phyloP scores from a whole-genome alignment of 176 grass and related monocot species.

The Lolium rigidum region DNA sequence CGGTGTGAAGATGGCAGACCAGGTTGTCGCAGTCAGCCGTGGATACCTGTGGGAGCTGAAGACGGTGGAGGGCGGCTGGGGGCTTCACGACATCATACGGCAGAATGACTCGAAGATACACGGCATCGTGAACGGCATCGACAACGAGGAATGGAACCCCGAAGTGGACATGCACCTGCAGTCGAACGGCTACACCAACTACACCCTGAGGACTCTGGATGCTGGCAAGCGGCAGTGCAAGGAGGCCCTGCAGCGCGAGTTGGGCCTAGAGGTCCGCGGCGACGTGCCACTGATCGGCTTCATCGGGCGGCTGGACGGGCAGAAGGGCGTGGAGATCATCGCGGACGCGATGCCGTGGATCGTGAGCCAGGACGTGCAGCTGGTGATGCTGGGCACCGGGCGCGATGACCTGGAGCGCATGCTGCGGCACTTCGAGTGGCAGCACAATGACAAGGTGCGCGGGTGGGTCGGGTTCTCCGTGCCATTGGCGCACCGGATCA shows the following conservation, averaged over 20 bases:
- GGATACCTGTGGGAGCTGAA: constrained; percentile 93
- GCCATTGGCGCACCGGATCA: constrained; percentile 80
- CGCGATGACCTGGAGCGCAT: constrained; percentile 78
- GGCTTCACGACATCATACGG: constrained; percentile 79
- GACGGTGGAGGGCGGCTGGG: constrained; percentile 90
- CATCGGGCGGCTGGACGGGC: constrained; percentile 81
- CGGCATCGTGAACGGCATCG: constrained; percentile 97
- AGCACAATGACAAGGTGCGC: constrained; percentile 64
- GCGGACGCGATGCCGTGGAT: constrained; percentile 90
- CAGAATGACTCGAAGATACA: constrained; percentile 73
- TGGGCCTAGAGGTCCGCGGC: constrained; percentile 57
- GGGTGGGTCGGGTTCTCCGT: constrained; percentile 91
- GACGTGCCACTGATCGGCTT: constrained; percentile 79
- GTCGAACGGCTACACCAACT: constrained; percentile 88
- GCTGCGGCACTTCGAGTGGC: constrained; percentile 58
- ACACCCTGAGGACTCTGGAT: constrained; percentile 59
- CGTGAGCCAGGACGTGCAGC: constrained; percentile 79
- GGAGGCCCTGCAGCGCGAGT: constrained; percentile 78
- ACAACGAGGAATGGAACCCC: constrained; percentile 78
- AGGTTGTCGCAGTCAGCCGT: constrained; percentile 75
- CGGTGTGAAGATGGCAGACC: constrained; percentile 79
- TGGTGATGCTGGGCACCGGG: constrained; percentile 85
- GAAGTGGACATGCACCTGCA: constrained; percentile 66
- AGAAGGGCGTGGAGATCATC: constrained; percentile 95
- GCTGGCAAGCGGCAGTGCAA: constrained; percentile 77